Percentiles rank a stretch among this genome's conserved stretches.
phyloP scores from a whole-genome alignment of 1,284 basidiomycete genomes.

The Flammula alnicola region DNA sequence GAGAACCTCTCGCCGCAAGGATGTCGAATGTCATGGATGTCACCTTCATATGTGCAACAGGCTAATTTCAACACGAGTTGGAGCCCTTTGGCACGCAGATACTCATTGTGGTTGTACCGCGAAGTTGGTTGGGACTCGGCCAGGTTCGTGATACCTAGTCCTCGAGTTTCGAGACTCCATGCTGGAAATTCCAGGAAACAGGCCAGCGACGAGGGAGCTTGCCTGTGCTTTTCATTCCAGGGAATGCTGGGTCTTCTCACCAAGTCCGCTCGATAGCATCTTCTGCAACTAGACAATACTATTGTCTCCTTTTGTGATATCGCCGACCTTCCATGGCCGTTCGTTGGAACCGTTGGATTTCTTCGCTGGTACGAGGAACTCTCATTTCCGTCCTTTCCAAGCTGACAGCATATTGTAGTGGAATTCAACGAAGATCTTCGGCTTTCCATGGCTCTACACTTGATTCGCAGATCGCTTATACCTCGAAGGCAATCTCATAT shows the following conservation, averaged over 20 bases:
- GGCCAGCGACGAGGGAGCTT: constrained; percentile 43
- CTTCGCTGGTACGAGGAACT: constrained; percentile 66
- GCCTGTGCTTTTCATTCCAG: constrained; percentile 96
- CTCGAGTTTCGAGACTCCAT: background rate
- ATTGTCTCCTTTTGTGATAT: constrained; percentile 53
- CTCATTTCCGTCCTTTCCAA: background rate
- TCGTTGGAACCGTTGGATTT: constrained; percentile 73
- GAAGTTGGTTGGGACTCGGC: constrained; percentile 83
- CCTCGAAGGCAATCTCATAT: constrained; percentile 73
- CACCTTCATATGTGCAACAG: constrained; percentile 84
- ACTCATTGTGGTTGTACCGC: constrained; percentile 89
- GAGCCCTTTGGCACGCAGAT: constrained; percentile 74
- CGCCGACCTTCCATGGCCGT: constrained; percentile 53
- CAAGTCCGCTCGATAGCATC: constrained; percentile 96
- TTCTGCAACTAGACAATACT: constrained; percentile 84
- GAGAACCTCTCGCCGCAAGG: constrained; percentile 73
- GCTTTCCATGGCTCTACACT: constrained; percentile 94
- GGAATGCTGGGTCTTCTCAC: constrained; percentile 94
- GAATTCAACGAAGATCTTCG: constrained; percentile 98
- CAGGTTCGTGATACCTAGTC: constrained; percentile 48
- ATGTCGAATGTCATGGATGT: constrained; percentile 99
- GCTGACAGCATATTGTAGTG: constrained; percentile 49
- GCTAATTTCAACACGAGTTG: constrained; percentile 63
- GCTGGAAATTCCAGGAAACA: constrained; percentile 29
- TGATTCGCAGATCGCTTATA: constrained; percentile 81